These are phyloP conservation scores for Dioscorea cayenensis DNA, from an alignment of 116 monocot species.

Conservation along the genomic window DNA sequence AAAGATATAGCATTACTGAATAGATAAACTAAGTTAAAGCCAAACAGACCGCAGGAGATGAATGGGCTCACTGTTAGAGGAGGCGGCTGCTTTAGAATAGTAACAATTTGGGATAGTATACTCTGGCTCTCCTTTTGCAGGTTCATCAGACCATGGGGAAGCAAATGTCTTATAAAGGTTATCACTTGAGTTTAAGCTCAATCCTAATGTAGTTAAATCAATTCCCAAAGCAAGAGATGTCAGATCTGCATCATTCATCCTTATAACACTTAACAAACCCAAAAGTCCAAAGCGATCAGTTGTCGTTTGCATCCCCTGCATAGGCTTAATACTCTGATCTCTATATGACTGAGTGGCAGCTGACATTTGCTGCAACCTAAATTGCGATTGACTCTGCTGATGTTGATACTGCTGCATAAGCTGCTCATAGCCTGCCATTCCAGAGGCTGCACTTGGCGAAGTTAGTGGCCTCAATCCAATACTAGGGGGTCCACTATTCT, in stretches of 20 bases:
- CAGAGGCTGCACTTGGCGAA: conserved; percentile 43
- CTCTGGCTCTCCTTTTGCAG: conserved; percentile 82
- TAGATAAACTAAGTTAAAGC: background rate
- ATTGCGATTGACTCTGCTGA: conserved; percentile 59
- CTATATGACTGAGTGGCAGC: conserved; percentile 59
- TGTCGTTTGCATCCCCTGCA: conserved; percentile 47
- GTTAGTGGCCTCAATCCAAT: conserved; percentile 67
- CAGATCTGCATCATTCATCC: conserved; percentile 69
- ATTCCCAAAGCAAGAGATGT: conserved; percentile 94
- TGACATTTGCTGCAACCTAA: conserved; percentile 77
- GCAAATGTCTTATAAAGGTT: conserved; percentile 86
- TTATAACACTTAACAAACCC: conserved; percentile 80
- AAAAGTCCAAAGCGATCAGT: conserved; percentile 75
- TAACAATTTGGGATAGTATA: conserved; percentile 76
- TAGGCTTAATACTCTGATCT: conserved; percentile 63
- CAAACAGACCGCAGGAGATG: background rate
- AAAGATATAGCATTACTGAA: background rate
- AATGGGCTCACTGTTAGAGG: conserved; percentile 50
- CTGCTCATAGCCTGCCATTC: conserved; percentile 67
- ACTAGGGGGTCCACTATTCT: conserved; percentile 55
- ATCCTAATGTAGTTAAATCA: conserved; percentile 85
- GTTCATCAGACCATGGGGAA: conserved; percentile 94
- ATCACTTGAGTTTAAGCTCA: conserved; percentile 77
- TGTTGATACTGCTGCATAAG: conserved; percentile 81
- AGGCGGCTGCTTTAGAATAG: conserved; percentile 60